These are phyloP conservation scores for Coprinopsis strossmayeri DNA, from an alignment of 768 basidiomycete species.

Conservation along the genomic window DNA sequence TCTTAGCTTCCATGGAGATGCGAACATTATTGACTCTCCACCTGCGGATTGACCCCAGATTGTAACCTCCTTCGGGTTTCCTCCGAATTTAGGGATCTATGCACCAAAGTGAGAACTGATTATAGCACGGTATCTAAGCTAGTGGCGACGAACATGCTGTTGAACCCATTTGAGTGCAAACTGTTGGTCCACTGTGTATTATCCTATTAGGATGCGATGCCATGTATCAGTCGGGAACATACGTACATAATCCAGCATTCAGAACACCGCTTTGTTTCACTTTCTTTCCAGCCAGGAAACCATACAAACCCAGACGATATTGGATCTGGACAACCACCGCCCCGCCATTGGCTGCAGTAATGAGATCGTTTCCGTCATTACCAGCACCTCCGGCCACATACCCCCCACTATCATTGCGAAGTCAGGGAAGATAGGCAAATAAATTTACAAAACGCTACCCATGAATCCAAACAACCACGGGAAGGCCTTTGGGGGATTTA, in stretches of 20 bases:
- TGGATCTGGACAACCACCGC: constrained; percentile 34
- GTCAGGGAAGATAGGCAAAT: not conserved
- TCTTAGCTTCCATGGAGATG: no score
- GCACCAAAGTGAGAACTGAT: not conserved
- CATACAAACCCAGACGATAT: constrained; percentile 38
- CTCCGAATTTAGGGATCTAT: constrained; percentile 34
- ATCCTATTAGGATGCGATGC: no score
- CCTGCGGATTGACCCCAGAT: constrained; percentile 41
- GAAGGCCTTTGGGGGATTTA: constrained; percentile 18
- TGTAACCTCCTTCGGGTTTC: constrained; percentile 31
- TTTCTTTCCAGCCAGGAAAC: constrained; percentile 37
- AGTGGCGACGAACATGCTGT: constrained; percentile 23
- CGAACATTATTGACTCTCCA: no score
- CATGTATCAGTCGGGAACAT: no score
- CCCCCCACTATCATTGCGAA: constrained; percentile 19
- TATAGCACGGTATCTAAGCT: no score
- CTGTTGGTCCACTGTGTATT: constrained; percentile 39
- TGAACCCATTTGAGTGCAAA: constrained; percentile 39
- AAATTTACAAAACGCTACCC: constrained; percentile 20
- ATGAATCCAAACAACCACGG: constrained; percentile 39
- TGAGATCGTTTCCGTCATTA: constrained; percentile 27
- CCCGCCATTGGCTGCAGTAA: constrained; percentile 26
- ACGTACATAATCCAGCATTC: constrained; percentile 44
- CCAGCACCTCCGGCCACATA: constrained; percentile 24
- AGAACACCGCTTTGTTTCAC: constrained; percentile 36